Evolutionary conservation across 2,329 filamentous ascomycete genomes (phyloP), one percentile per base, ranked within the genome.

Genomic region (Pseudohalonectria lignicola): DNA sequence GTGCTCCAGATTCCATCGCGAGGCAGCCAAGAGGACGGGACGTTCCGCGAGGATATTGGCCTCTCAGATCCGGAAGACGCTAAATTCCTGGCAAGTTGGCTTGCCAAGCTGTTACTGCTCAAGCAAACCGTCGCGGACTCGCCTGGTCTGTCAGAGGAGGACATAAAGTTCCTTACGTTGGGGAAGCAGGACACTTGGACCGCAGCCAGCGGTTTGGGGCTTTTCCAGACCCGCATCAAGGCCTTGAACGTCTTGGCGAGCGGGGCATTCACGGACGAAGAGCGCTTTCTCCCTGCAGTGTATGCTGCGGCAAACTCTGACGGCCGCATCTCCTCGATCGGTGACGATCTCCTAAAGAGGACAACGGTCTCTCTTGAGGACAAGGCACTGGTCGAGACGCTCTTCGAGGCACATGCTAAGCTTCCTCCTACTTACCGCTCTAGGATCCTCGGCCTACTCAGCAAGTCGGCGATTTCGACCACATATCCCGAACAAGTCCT

Each of bases 331-430:
- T 79, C 84, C 10, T 77, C 82, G n/a, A 64, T 86, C n/a, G 90
- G 85, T 0, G 86, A 95, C 40, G 87, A 94, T 49, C 75, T 93
- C 35, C 60, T 96, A 46, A 98, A 95, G 59, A 72, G 88, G 46
- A 82, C 76, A 21, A 71, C 76, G 2, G 73, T 84, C 8, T 77
- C 83, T 8, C 63, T 95, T 19, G 90, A 96, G 54, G 72, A 86
- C 43, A 50, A 65, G 9, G 48, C 55, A 1, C 58, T 87, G 2
- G 67, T 94, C 3, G 62, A 71, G 40, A 65, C 71, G 13, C 64
- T 96, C 3, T 88, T 87, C 49, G 60, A 69, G 4, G 69, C 87
- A 2, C 93, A 94, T 53, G 77, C 80, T 31, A 74, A 70, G n/a
- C 66, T 79, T 0, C 78, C 79, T n/a, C 71, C 79, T 3, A 71